Conservation (phyloP, 2,329 filamentous ascomycete species). For the Fusarium armeniacum region DNA sequence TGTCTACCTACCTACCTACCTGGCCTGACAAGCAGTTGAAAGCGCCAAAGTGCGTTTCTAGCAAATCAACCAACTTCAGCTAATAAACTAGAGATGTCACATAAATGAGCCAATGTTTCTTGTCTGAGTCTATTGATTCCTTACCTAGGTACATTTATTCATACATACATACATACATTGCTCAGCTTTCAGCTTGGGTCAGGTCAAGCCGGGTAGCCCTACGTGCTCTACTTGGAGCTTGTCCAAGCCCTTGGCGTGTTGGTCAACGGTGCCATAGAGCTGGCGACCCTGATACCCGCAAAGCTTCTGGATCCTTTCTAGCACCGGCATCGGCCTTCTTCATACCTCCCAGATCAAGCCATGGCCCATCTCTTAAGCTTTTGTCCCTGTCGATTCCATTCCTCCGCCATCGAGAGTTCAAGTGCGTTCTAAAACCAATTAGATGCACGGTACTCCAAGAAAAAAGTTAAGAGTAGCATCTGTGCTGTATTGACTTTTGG, state of each 20-base stretch:
- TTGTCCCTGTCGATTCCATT: conserved; percentile 40
- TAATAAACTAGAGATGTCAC: background rate
- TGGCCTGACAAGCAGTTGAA: background rate
- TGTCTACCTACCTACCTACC: too few species aligned
- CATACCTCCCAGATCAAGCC: conserved; percentile 25
- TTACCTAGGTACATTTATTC: too few species aligned
- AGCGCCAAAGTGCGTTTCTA: background rate
- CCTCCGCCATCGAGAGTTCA: conserved; percentile 18
- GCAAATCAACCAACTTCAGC: background rate
- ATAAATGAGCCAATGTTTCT: background rate
- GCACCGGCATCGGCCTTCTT: conserved; percentile 21
- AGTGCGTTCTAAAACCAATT: conserved; percentile 9
- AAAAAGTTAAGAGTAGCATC: background rate
- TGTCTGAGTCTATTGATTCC: background rate
- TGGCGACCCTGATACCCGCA: conserved; percentile 30
- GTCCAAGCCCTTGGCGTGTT: conserved; percentile 26
- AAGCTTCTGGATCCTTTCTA: conserved; percentile 41
- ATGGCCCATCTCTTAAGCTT: conserved; percentile 21
- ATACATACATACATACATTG: background rate
- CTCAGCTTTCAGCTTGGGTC: conserved; percentile 1
- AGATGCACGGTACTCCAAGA: background rate
- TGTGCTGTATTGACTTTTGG: conserved; percentile 10
- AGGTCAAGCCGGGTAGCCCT: conserved; percentile 13
- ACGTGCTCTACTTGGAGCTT: conserved; percentile 12
- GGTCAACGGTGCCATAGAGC: conserved; percentile 34